Evolutionary conservation across 169 alveolate species (phyloP), one percentile per base, ranked within the genome.

Genomic region (Plasmodium inui): DNA sequence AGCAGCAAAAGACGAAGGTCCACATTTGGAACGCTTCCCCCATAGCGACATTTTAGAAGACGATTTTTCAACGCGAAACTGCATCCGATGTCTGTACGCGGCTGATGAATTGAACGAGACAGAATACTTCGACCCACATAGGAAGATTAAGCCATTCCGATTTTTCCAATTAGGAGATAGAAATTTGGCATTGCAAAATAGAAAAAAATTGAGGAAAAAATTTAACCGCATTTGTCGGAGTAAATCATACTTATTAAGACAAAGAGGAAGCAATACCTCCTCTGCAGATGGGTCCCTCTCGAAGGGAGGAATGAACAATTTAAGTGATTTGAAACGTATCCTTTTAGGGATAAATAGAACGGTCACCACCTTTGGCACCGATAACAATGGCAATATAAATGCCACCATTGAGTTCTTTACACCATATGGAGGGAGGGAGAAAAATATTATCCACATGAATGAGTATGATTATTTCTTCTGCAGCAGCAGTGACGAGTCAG

Each of bases 391-490:
- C 3, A 74, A 86, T 50, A 74, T 86, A 46, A 44, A 74, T 34
- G 61, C 93, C 19, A 26, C 67, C 81, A 73, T 57, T 14, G 53
- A 86, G 5, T 30, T 86, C 26, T 32, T 76, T 28, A 50, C 34
- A 86, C 37, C 57, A 19, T 37, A 86, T 67, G 81, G 61, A 19
- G 41, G 14, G 26, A 76, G 12, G 37, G 76, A 67, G 22, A 73
- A 74, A 30, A 44, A 76, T 46, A 4, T 86, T 12, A 76, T 86
- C 37, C 1, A 12, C 32, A 4, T 74, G 55, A 78, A 76, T 86
- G 93, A 78, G 41, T 76, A 86, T 28, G 85, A 86, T n/a, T 53
- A 85, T 55, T 74, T 74, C 30, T 86, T 86, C 53, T 67, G 41
- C 76, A 67, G 19, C 14, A 67, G 76, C 37, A 32, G 34, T 83